Evolutionary conservation across 345 rosid genomes (phyloP), one percentile per base, ranked within the genome.

Genomic region (Tarenaya hassleriana): DNA sequence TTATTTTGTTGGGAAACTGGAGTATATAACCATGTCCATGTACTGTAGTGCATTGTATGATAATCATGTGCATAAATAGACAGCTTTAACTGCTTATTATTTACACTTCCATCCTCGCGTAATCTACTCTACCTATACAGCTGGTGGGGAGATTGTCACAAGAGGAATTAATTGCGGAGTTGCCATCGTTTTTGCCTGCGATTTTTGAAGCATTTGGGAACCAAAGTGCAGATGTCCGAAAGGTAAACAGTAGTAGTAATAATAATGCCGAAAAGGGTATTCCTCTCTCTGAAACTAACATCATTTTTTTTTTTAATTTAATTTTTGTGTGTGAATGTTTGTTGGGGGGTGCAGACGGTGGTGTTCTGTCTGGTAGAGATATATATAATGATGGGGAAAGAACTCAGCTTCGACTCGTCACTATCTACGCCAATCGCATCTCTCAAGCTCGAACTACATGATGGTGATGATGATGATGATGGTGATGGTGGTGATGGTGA

Each of bases 361-460:
- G 99, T 92, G 55, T 92, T 92, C 80, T 92, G 99, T 67, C 72
- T 92, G 61, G 99, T 92, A 79, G 99, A 92, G 64, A 85, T 88
- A 40, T 92, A 92, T 39, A 92, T 92, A 47, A 85, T 92, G 94
- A 88, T 92, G 3, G 99, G 99, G 59, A 85, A 92, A 73, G 80
- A 46, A 92, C 95, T 1, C 99, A 92, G 64, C 57, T 92, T 73
- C 75, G 91, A 58, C 57, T 92, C 69, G 99, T 92, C 40, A 92
- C 99, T 5, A 83, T 92, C 50, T 92, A 92, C 50, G 99, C 99
- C 2, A 88, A 85, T 73, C 78, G 98, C 64, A 92, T 92, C 63
- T 92, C 98, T 1, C 95, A 92, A 73, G 98, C 98, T 32, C 68
- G 98, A 75, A 83, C 85, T n/a, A 91, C 91, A 58, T 38, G 32